phyloP scores from a whole-genome alignment of 192 early-diverging fungal genomes.

The Linnemannia elongata region DNA sequence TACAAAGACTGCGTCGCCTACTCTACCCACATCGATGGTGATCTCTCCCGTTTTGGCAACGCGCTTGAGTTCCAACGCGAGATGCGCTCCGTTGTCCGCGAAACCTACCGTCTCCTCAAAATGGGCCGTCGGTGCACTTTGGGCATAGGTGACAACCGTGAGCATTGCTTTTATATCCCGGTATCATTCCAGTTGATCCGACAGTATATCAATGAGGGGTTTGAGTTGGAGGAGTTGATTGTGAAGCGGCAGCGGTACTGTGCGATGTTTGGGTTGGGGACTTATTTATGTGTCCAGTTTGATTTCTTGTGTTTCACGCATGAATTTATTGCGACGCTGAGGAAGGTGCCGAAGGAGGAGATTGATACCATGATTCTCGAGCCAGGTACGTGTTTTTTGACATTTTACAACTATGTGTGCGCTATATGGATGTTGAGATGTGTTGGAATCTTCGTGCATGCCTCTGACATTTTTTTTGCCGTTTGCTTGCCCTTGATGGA shows the following conservation, averaged over 20 bases:
- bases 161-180: conserved; percentile 91
- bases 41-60: conserved; percentile 85
- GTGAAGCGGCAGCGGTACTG: conserved; percentile 92
- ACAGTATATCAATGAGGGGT: conserved; percentile 85
- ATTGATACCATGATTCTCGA: conserved; percentile 66
- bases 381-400: conserved; percentile 38
- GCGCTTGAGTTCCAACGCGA: conserved; percentile 80
- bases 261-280: conserved; percentile 88
- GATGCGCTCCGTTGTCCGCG: conserved; percentile 78
- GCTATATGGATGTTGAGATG: no score
- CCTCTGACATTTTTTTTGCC: neutral
- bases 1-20: conserved; percentile 95
- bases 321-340: conserved; percentile 89
- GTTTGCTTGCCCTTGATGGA: conserved; percentile 26
- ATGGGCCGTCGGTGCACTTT: conserved; percentile 78
- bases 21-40: conserved; percentile 89
- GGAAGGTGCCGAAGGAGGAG: conserved; percentile 71
- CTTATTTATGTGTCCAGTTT: conserved; percentile 88
- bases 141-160: conserved; percentile 95
- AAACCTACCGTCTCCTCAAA: conserved; percentile 82
- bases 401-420: neutral
- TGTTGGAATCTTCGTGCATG: neutral
- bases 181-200: conserved; percentile 88
- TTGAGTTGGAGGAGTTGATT: conserved; percentile 91
- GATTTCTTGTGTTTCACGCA: conserved; percentile 96